Base-by-base conservation (phyloP, 169 alveolate species). In the Perkinsus chesapeaki region DNA sequence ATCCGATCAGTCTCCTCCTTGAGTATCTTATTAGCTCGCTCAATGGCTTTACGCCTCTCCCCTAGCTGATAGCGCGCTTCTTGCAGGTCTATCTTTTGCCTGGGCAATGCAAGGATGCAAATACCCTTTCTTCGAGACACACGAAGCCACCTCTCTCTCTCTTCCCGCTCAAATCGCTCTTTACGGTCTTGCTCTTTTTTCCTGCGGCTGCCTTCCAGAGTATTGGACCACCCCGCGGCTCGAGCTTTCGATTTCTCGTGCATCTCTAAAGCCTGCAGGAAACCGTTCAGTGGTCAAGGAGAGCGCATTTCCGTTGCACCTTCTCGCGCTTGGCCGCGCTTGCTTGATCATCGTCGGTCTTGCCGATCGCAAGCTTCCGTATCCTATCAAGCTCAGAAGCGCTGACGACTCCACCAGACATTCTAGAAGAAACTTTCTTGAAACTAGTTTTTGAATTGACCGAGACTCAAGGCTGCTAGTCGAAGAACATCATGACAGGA, bases 31-130 rank as follows among this genome's bases (percentile, higher is more conserved):
- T 91, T 91, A 16, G 93, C 93, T 16, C 93, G 73, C 39, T 47
- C 82, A n/a, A 91, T 91, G n/a, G 60, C 60, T 91, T 60, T 91
- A 0, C 73, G 47, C 3, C 93, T 27, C 39, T 91, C 60, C 43
- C 39, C 93, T 27, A 91, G 48, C 48, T 91, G 93, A n/a, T n/a
- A 39, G 5, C 34, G 39, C 23, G 93, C 93, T 60, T 91, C 93
- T n/a, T 91, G 39, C 39, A 39, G 39, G n/a, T 91, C 93, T 0
- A 91, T 36, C 73, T 39, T 91, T n/a, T 91, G 93, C 73, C 93
- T 47, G 82, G 82, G 82, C 12, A 60, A 1, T 16, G 37, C 5
- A 16, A 9, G 23, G 60, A 43, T 23, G 12, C 82, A 20, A 34
- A 60, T 60, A 12, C 27, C 37, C 3, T 1, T 60, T 27, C 82